These are phyloP conservation scores for Phellopilus nigrolimitatus DNA, from an alignment of 1,284 basidiomycete genomes.

Conservation along the genomic window DNA sequence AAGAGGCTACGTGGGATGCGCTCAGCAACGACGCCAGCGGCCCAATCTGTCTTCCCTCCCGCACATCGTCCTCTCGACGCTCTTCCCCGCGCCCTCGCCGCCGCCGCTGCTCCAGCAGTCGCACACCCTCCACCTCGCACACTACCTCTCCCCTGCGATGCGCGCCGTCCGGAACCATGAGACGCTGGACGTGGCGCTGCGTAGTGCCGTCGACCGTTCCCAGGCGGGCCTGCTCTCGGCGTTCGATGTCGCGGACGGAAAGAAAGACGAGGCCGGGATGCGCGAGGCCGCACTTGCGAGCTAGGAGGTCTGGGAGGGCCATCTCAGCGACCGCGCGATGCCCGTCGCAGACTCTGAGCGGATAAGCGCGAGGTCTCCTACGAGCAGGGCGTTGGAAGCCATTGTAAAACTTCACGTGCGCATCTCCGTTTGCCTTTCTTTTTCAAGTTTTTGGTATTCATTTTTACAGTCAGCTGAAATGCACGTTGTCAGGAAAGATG, in stretches of 20 bases:
- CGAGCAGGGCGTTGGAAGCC: constrained; percentile 80
- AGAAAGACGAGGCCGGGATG: constrained; percentile 70
- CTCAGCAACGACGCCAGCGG: constrained; percentile 47
- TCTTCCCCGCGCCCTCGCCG: constrained; percentile 39
- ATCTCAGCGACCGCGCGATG: constrained; percentile 5
- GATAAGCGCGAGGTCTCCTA: constrained; percentile 90
- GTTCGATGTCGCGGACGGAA: constrained; percentile 68
- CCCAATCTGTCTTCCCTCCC: constrained; percentile 39
- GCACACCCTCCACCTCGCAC: constrained; percentile 59
- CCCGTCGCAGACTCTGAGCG: constrained; percentile 76
- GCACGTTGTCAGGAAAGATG: constrained; percentile 35
- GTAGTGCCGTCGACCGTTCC: constrained; percentile 80
- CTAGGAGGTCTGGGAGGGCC: constrained; percentile 73
- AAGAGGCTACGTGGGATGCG: constrained; percentile 66
- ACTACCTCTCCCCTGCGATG: constrained; percentile 60
- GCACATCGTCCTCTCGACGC: constrained; percentile 55
- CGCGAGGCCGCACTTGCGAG: constrained; percentile 72
- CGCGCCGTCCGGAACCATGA: constrained; percentile 20
- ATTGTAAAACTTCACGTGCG: constrained; percentile 79
- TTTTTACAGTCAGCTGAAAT: constrained; percentile 10
- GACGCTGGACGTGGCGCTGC: constrained; percentile 50
- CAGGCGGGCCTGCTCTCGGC: constrained; percentile 61
- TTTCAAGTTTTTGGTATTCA: background rate
- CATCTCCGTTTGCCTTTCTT: background rate
- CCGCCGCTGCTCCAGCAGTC: constrained; percentile 48